Evolutionary conservation across 768 basidiomycete species (phyloP), one percentile per base, ranked within the genome.

Genomic region (Neoboletus magnificus): DNA sequence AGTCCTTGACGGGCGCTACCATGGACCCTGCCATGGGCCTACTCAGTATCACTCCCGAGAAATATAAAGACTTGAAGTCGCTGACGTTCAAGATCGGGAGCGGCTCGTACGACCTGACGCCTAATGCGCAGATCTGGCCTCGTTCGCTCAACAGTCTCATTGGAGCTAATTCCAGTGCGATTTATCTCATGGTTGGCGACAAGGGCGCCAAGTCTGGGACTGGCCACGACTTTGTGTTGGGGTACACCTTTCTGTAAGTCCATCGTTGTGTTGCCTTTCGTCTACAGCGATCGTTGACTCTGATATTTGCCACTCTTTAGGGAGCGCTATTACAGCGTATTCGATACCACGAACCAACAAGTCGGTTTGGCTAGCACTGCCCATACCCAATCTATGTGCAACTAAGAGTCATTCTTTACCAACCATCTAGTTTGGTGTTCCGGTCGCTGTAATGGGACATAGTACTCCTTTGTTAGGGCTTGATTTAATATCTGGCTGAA

Each of bases 321-420:
- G 5, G 70, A 80, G 60, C 74, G 79, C 27, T 79, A 68, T 68
- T 79, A 79, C 57, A 70, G 69, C 50, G 66, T 79, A 15, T 79
- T 62, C 56, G 77, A 80, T 58, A 71, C 74, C 22, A 60, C 60
- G 18, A 76, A 78, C 58, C 48, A 45, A 22, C 72, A 54, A 9
- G 64, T 79, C 18, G 79, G 79, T 13, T 69, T 81, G 46, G 79
- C 79, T 1, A 65, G 45, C 36, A 77, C 77, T 0, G 0, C 36
- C 0, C 68, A 74, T 56, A 80, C 78, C 1, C 1, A 44, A 4
- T 40, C 58, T 1, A 43, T 1, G 1, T 7, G n/a, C 15, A 67
- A 67, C 44, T 68, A 37, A 50, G 0, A 3, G n/a, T 29, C 30
- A 4, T 27, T 44, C 36, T 1, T 57, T 7, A 4, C 29, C 22